Percentiles rank a stretch among this genome's conserved stretches.
Evolutionary conservation across 208 protist species (phyloP).

Genomic region (Vickermania ingenoplastis): DNA sequence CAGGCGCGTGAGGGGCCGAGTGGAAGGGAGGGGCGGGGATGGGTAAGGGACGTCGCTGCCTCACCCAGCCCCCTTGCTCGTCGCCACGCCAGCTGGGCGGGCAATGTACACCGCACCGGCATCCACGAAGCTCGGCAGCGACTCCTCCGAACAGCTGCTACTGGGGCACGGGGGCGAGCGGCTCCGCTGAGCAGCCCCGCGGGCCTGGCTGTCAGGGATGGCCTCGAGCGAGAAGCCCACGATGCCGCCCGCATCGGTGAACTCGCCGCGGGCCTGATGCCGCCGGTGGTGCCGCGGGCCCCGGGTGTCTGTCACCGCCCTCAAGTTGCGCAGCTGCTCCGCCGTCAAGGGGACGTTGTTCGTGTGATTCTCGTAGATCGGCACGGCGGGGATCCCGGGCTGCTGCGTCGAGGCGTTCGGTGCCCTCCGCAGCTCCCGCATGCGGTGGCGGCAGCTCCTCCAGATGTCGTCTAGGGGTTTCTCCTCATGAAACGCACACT

Average conservation of each 20-base stretch:
- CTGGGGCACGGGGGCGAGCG: too few relatives aligned
- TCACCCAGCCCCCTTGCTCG: too few relatives aligned
- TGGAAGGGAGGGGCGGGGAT: too few relatives aligned
- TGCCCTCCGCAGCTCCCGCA: slow-evolving; percentile 4
- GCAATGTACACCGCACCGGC: too few relatives aligned
- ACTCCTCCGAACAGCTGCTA: too few relatives aligned
- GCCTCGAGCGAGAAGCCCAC: background rate
- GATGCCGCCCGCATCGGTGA: background rate
- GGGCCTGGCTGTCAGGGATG: too few relatives aligned
- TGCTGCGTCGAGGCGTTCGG: slow-evolving; percentile 11
- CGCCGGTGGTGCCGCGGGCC: background rate
- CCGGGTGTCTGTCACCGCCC: background rate
- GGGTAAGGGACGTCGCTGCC: too few relatives aligned
- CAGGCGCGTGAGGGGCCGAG: too few relatives aligned
- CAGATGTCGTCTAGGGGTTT: background rate
- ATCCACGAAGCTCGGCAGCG: too few relatives aligned
- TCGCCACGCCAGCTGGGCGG: too few relatives aligned
- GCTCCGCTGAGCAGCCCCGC: too few relatives aligned
- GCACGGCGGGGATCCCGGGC: background rate
- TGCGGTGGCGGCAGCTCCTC: background rate
- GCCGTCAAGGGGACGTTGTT: background rate
- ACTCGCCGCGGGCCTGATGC: background rate
- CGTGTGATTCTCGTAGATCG: background rate
- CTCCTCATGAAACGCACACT: background rate
- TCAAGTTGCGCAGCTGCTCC: background rate